Percentiles rank a stretch among this genome's conserved stretches.
Conservation (phyloP, 345 rosid species). For the Eucalyptus paniculata region DNA sequence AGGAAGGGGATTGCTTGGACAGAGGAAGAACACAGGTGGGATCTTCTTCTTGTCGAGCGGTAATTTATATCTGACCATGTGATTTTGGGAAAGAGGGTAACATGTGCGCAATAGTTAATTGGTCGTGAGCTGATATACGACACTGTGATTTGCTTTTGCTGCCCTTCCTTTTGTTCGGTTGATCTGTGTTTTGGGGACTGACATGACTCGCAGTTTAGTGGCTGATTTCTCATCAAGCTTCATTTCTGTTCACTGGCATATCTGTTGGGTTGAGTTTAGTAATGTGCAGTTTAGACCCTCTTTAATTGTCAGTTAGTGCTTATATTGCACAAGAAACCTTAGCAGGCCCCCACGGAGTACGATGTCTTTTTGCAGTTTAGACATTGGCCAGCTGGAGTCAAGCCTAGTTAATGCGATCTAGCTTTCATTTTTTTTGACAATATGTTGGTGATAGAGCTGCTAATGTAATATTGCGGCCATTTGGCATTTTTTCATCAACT, state of each 20-base stretch:
- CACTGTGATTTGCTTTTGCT: neutral
- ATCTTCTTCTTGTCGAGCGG: neutral
- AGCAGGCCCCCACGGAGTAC: neutral
- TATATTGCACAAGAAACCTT: neutral
- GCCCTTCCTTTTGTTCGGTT: neutral
- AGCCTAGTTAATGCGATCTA: neutral
- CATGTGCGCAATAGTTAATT: neutral
- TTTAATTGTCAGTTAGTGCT: neutral
- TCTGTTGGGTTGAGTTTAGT: neutral
- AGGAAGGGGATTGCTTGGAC: slow-evolving; percentile 98
- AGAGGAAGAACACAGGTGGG: slow-evolving; percentile 90
- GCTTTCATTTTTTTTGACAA: neutral
- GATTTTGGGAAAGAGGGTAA: neutral
- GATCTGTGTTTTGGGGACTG: neutral
- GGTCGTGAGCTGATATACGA: neutral
- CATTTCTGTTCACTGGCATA: neutral
- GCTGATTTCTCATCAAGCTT: neutral
- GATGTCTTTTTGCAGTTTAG: neutral
- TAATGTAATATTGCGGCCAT: neutral
- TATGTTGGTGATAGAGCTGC: neutral
- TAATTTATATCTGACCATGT: neutral
- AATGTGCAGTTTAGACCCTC: neutral
- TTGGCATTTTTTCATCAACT: neutral
- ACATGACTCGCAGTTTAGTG: neutral
- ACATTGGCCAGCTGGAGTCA: neutral